phyloP scores from a whole-genome alignment of 306 rosid genomes.

The Quercus bicolor region DNA sequence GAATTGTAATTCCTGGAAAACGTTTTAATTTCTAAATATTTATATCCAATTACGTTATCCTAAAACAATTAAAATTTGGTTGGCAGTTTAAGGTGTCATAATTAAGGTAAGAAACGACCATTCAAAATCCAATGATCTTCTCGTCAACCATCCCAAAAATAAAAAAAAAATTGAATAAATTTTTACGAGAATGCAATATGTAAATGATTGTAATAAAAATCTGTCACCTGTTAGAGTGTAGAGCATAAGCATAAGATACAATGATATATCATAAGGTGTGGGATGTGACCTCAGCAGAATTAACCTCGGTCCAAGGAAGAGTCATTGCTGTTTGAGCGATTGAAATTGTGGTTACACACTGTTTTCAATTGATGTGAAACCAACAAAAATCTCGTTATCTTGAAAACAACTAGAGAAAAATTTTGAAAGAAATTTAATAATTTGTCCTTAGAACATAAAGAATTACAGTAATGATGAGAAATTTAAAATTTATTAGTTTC shows the following conservation, averaged over 20 bases:
- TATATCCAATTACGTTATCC: neutral
- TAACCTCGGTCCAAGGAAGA: neutral
- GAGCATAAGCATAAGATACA: neutral
- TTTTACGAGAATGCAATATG: neutral
- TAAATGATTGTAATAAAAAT: neutral
- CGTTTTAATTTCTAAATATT: neutral
- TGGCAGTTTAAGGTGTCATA: neutral
- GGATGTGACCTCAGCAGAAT: neutral
- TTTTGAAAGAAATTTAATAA: neutral
- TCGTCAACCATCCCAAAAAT: neutral
- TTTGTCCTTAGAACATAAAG: neutral
- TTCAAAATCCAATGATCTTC: neutral
- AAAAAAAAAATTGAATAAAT: neutral
- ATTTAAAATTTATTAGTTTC: neutral
- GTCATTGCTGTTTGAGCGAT: neutral
- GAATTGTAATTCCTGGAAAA: neutral
- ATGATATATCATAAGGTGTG: neutral
- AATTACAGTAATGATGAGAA: neutral
- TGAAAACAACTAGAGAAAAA: neutral
- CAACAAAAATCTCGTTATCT: neutral
- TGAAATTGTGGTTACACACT: neutral
- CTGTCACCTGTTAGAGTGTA: neutral
- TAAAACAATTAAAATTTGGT: neutral
- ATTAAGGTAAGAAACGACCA: constrained; percentile 1
- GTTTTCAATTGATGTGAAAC: neutral